Evolutionary conservation across 2,329 filamentous ascomycete genomes (phyloP).

Genomic region (Apiospora malaysiana): DNA sequence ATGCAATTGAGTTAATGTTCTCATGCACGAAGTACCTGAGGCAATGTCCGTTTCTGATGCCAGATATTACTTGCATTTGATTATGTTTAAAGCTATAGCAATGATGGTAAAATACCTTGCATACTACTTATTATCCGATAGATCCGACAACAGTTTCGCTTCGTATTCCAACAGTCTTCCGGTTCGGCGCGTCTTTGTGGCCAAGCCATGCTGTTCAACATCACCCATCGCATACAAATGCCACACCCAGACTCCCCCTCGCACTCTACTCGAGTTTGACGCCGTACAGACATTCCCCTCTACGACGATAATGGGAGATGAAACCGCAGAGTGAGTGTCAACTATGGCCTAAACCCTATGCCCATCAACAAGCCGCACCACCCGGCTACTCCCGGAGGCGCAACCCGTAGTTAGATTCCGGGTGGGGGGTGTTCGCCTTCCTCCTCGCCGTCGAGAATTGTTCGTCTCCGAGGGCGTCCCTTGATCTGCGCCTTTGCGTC

Average conservation of each 20-base stretch:
- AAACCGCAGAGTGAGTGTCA: background rate
- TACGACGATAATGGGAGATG: too few species aligned
- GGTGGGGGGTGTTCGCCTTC: constrained; percentile 39
- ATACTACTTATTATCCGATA: background rate
- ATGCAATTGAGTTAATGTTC: background rate
- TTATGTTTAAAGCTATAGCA: constrained; percentile 1
- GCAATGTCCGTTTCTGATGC: background rate
- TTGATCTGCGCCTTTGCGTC: constrained; percentile 29
- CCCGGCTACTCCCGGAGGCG: background rate
- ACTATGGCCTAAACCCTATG: background rate
- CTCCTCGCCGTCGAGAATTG: constrained; percentile 41
- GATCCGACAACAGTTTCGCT: background rate
- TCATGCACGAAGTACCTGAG: background rate
- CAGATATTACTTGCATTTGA: constrained; percentile 4
- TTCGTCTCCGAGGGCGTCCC: constrained; percentile 34
- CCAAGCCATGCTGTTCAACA: background rate
- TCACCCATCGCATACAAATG: background rate
- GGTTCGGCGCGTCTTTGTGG: background rate
- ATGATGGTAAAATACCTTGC: background rate
- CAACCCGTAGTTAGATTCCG: constrained; percentile 31
- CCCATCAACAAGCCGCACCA: background rate
- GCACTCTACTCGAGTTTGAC: background rate
- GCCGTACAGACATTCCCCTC: background rate
- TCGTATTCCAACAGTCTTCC: background rate
- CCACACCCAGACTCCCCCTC: background rate